Evolutionary conservation across 2,329 filamentous ascomycete genomes (phyloP), one percentile per base, ranked within the genome.

Genomic region (Ceratocystis albifundus): DNA sequence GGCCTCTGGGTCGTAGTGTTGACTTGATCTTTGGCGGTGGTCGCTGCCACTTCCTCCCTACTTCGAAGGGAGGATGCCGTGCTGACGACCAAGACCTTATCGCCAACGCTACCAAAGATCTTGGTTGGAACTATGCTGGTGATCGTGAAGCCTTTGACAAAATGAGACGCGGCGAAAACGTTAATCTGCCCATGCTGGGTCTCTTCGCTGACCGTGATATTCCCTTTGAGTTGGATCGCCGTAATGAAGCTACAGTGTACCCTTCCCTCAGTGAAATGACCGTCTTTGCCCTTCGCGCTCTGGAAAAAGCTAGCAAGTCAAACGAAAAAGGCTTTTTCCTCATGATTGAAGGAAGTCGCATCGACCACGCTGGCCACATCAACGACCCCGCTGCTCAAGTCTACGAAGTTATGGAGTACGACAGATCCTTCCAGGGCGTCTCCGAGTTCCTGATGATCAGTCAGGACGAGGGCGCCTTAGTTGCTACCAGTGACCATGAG

Each of bases 301-400:
- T 99, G 28, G 88, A 88, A 69, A 85, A 86, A 68, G 94, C 92
- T 0, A 96, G 94, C 0, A 80, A 84, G 72, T 80, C 92, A 72
- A 90, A 84, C 69, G 90, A 97, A 53, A 86, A 95, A 75, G 94
- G 94, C 3, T 99, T 97, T 80, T 99, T 99, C 77, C 80, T 99
- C 71, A 96, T 99, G 93, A 95, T 99, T 69, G 94, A 99, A 76
- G 94, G 92, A 3, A 96, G 90, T 71, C 83, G 94, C 53, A 97
- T 99, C 71, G 94, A 99, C 72, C 94, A 99, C 74, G 93, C 94
- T 3, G 94, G 91, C 5, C 89, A 94, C 73, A 84, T 83, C 69
- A 94, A 94, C 71, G 89, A 94, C 71, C 89, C 89, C 0, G 89
- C 88, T 8, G 88, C 89, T 0, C 89, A 94, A 72, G 89, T 93